Evolutionary conservation across 257 asterid genomes (phyloP), one percentile per base, ranked within the genome.

Genomic region (Echium plantagineum): DNA sequence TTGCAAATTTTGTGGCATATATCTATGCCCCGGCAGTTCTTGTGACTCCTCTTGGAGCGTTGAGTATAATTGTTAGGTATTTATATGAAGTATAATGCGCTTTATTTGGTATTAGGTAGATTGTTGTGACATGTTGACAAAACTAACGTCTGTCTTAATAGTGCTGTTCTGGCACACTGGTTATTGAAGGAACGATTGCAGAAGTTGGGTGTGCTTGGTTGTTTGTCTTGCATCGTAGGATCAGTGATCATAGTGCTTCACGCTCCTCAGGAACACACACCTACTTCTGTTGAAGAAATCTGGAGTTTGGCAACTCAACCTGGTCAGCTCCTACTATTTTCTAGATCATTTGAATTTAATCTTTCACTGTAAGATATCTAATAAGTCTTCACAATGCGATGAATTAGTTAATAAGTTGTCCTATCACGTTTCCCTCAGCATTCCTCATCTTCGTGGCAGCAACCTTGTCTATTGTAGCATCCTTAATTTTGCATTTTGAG

Each of bases 21-120:
- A 79, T 89, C 28, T 89, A 83, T 67, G 94, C 97, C 57, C 97
- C 97, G 3, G 97, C 97, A 55, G 91, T 89, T 79, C 89, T 89
- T 35, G 97, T 89, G 73, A 86, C 97, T 32, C 97, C 95, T 21
- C 89, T 86, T 42, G 97, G 97, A 69, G 97, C 91, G 31, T 78
- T 83, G 62, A 89, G 97, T 75, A 89, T 86, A 66, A 86, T 89
- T 64, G 80, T 89, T 61, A 89, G 97, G 97, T 89, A 78, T 21
- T 32, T 46, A 66, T 22, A 17, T 31, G 31, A 51, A 35, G 21
- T 52, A 51, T 52, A 51, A 64, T 47, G 59, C 21, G 13, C 49
- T 63, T 16, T 17, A 47, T 66, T 58, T 32, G 61, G 61, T 32
- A 60, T 13, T 61, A 63, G 66, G 47, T 63, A 66, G 63, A 21